Base-by-base conservation (phyloP, 2,329 filamentous ascomycete genomes). In the Mycosphaerella sp. region DNA sequence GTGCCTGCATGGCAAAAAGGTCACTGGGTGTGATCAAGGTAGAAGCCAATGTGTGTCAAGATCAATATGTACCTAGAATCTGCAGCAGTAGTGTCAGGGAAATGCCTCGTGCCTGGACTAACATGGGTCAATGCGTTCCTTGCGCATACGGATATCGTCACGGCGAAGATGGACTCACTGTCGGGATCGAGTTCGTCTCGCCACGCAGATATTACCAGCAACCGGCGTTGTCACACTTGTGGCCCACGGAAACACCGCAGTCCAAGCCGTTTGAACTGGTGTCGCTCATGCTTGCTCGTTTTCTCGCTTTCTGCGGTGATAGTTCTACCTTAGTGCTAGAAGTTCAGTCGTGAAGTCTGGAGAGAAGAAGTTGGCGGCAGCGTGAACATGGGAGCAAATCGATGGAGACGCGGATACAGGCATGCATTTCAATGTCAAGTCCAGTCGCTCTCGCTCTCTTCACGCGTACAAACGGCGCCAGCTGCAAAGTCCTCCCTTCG, bases 131-230 rank as follows among this genome's bases (percentile, higher is more conserved):
- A n/a, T 21, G 21, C 21, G 21, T 21, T 21, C 21, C 21, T 6
- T 21, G 2, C 21, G 21, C 21, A 21, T 21, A 6, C 21, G 21
- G 21, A 21, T 21, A 1, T 2, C 21, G 6, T 21, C 21, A 21
- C 4, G 21, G 21, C 21, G 21, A 3, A 28, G 25, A 42, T 25
- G 21, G 5, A 42, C 8, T 9, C 18, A 42, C 40, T 8, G 41
- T 5, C 4, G n/a, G 28, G 5, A 21, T 32, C 2, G 14, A 30
- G 10, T 34, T 27, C 18, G 28, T 43, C 10, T 43, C 25, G 47
- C 47, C 39, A 30, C 18, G 28, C 9, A n/a, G n/a, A n/a, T n/a
- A n/a, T n/a, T n/a, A n/a, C 40, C 41, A 50, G 39, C 35, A 43
- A 9, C 25, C 25, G 7, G 47, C 47, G 16, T 43, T 8, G 16